A percentile compares a stretch with the other conserved stretches of the same genome.
Conservation (phyloP, 768 basidiomycete species). For the Auriscalpium microsporum region DNA sequence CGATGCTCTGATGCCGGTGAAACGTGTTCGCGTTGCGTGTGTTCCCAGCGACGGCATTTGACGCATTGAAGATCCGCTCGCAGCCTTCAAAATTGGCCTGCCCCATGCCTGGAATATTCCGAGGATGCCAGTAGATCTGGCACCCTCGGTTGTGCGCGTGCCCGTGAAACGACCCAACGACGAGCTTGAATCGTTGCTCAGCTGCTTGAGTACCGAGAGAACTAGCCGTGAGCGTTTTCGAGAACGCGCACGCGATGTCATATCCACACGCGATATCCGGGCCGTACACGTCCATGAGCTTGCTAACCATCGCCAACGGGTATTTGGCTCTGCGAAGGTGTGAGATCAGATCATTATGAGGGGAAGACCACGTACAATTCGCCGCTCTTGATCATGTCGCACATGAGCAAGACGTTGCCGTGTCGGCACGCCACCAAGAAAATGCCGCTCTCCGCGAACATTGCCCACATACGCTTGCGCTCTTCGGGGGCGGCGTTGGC, state of each 20-base stretch:
- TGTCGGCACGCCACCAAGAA: too few relatives aligned
- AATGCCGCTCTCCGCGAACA: too few relatives aligned
- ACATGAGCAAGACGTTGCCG: too few relatives aligned
- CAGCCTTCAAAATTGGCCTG: constrained; percentile 21
- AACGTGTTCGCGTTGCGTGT: constrained; percentile 18
- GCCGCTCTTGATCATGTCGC: too few relatives aligned
- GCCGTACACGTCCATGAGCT: too few relatives aligned
- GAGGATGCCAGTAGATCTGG: constrained; percentile 22
- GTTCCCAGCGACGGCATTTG: constrained; percentile 17
- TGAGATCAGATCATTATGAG: too few relatives aligned
- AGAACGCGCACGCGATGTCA: constrained; percentile 22
- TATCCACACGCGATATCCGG: constrained; percentile 18
- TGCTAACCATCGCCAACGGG: too few relatives aligned
- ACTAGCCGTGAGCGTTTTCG: constrained; percentile 10
- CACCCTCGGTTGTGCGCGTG: constrained; percentile 23
- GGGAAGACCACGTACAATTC: too few relatives aligned
- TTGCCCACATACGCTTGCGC: too few relatives aligned
- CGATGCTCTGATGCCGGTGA: constrained; percentile 22
- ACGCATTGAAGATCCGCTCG: constrained; percentile 21
- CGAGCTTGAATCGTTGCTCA: constrained; percentile 3
- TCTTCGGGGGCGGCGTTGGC: too few relatives aligned
- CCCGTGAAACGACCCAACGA: constrained; percentile 23
- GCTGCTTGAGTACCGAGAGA: constrained; percentile 7
- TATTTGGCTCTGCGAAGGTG: too few relatives aligned
- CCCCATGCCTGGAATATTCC: constrained; percentile 18